Percentiles rank a stretch among this genome's conserved stretches.
Evolutionary conservation across 148 eudicot species (phyloP).

Genomic region (Diospyros kaki): DNA sequence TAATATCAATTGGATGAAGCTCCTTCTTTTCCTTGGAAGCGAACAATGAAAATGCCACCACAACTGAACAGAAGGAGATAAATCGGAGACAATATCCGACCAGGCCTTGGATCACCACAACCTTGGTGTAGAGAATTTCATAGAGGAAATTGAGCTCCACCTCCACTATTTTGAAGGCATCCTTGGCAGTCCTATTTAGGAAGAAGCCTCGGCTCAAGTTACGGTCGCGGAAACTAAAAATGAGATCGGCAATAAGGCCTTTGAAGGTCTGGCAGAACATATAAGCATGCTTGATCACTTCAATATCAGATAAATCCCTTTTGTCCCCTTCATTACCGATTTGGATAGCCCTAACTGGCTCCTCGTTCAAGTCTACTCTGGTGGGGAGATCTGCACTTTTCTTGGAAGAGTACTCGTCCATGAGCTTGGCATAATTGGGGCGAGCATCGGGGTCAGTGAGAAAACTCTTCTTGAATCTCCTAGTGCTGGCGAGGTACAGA

Average conservation of each 20-base stretch:
- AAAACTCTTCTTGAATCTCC: slow-evolving; percentile 31
- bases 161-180: slow-evolving; percentile 49
- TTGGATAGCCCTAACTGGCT: slow-evolving; percentile 26
- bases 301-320: slow-evolving; percentile 9
- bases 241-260: slow-evolving; percentile 45
- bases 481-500: background rate
- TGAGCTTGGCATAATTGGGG: slow-evolving; percentile 45
- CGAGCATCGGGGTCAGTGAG: slow-evolving; percentile 43
- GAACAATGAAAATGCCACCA: slow-evolving; percentile 11
- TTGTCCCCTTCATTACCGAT: slow-evolving; percentile 6
- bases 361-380: slow-evolving; percentile 19
- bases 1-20: slow-evolving; percentile 14
- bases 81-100: slow-evolving; percentile 19
- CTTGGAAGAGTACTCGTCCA: slow-evolving; percentile 38
- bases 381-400: slow-evolving; percentile 27
- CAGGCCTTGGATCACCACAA: slow-evolving; percentile 18
- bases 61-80: slow-evolving; percentile 13
- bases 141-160: slow-evolving; percentile 50
- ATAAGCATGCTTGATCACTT: slow-evolving; percentile 27
- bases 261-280: slow-evolving; percentile 34
- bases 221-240: slow-evolving; percentile 42
- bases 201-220: slow-evolving; percentile 35
- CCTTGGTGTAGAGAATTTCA: slow-evolving; percentile 46
- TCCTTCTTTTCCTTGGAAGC: slow-evolving; percentile 20
- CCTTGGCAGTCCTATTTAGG: slow-evolving; percentile 20